These are phyloP conservation scores for Calvatia gigantea DNA, from an alignment of 768 basidiomycete genomes.

Conservation along the genomic window DNA sequence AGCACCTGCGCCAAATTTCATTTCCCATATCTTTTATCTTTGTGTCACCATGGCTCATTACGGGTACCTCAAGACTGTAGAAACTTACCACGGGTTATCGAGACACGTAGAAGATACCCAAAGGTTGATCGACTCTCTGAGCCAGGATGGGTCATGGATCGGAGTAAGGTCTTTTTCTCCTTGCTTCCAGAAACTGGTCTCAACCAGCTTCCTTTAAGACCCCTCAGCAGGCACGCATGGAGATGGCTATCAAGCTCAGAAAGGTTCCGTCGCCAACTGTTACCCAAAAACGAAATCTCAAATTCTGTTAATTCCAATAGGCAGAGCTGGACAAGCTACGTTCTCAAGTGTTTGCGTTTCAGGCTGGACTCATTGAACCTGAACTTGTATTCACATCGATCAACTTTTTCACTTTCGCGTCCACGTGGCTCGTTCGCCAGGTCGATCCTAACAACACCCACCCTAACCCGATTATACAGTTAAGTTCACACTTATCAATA, in stretches of 20 bases:
- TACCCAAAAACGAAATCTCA: not conserved
- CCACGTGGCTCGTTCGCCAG: slow-evolving; percentile 89
- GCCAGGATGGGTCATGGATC: slow-evolving; percentile 79
- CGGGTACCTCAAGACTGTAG: slow-evolving; percentile 80
- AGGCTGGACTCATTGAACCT: slow-evolving; percentile 84
- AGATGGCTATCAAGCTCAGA: slow-evolving; percentile 70
- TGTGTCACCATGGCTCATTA: slow-evolving; percentile 86
- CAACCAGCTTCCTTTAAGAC: slow-evolving; percentile 38
- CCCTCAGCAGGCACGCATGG: slow-evolving; percentile 71
- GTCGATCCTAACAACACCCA: slow-evolving; percentile 80
- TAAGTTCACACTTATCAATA: slow-evolving; percentile 23
- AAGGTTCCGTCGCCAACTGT: slow-evolving; percentile 47
- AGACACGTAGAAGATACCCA: slow-evolving; percentile 78
- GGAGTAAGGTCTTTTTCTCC: slow-evolving; percentile 46
- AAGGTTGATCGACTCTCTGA: slow-evolving; percentile 70
- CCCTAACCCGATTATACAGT: slow-evolving; percentile 69
- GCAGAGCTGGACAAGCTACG: slow-evolving; percentile 66
- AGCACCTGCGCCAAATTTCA: slow-evolving; percentile 83
- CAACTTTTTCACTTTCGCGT: slow-evolving; percentile 85
- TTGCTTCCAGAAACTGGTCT: not conserved
- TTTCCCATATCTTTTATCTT: slow-evolving; percentile 93
- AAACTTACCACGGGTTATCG: slow-evolving; percentile 65
- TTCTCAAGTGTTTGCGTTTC: slow-evolving; percentile 74
- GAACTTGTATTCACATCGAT: slow-evolving; percentile 77
- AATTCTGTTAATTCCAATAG: slow-evolving; percentile 28